A percentile compares a stretch with the other conserved stretches of the same genome.
phyloP scores from a whole-genome alignment of 2,329 filamentous ascomycete genomes.

The Alternaria brassicicola region DNA sequence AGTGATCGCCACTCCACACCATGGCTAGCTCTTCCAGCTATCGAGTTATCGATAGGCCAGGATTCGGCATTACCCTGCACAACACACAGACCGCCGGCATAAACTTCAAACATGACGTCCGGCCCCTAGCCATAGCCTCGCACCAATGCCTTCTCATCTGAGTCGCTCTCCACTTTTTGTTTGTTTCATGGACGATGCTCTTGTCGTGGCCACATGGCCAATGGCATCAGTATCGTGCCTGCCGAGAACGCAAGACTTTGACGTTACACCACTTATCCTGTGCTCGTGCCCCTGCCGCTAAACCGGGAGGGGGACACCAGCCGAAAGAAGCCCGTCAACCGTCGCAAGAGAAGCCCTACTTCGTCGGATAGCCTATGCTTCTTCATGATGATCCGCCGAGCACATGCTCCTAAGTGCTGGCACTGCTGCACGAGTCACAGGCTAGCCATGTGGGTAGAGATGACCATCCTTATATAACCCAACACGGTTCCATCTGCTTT shows the following conservation, averaged over 20 bases:
- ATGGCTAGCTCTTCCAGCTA: constrained; percentile 9
- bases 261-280: constrained; percentile 31
- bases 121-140: constrained; percentile 25
- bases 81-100: constrained; percentile 19
- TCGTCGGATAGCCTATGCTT: constrained; percentile 37
- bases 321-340: constrained; percentile 26
- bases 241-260: constrained; percentile 25
- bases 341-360: constrained; percentile 32
- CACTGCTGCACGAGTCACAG: constrained; percentile 25
- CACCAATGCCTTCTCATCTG: constrained; percentile 23
- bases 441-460: constrained; percentile 21
- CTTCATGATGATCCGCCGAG: constrained; percentile 34
- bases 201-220: constrained; percentile 27
- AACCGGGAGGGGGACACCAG: constrained; percentile 27
- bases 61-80: constrained; percentile 24
- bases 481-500: constrained; percentile 22
- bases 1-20: constrained; percentile 28
- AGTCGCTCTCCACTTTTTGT: constrained; percentile 26
- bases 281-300: constrained; percentile 28
- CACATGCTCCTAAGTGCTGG: constrained; percentile 27
- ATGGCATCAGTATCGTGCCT: constrained; percentile 35
- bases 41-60: constrained; percentile 35
- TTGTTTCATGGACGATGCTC: constrained; percentile 43
- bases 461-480: constrained; percentile 30
- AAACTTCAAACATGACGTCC: constrained; percentile 26